These are phyloP conservation scores for Diaporthe humulicola DNA, from an alignment of 2,329 filamentous ascomycete genomes.

Conservation along the genomic window DNA sequence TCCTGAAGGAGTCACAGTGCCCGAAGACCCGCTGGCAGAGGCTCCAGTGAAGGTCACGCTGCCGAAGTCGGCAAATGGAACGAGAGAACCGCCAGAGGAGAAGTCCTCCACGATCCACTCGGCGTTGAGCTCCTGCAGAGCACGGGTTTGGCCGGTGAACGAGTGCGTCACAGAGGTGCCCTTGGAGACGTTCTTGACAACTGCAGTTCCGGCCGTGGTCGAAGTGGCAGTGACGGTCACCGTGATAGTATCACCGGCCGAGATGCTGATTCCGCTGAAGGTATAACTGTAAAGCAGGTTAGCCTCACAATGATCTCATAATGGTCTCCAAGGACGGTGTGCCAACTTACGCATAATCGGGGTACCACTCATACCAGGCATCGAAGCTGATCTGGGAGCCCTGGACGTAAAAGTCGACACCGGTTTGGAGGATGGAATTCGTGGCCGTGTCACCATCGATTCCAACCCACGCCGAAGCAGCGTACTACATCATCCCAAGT, in stretches of 20 bases:
- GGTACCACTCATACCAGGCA: slow-evolving; percentile 74
- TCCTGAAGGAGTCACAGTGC: slow-evolving; percentile 49
- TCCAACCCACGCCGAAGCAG: slow-evolving; percentile 70
- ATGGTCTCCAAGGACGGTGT: background rate
- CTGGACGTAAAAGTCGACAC: slow-evolving; percentile 65
- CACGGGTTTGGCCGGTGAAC: slow-evolving; percentile 57
- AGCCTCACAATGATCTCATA: background rate
- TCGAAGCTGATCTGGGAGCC: slow-evolving; percentile 58
- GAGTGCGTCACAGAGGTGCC: slow-evolving; percentile 65
- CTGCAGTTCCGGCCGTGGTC: slow-evolving; percentile 57
- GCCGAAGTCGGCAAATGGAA: slow-evolving; percentile 62
- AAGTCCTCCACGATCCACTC: slow-evolving; percentile 76
- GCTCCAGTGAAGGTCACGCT: slow-evolving; percentile 58
- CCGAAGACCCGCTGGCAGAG: slow-evolving; percentile 48
- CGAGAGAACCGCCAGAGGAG: slow-evolving; percentile 52
- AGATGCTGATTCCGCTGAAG: slow-evolving; percentile 43
- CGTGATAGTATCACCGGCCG: slow-evolving; percentile 43
- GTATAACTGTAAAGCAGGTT: slow-evolving; percentile 35
- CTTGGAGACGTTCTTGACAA: slow-evolving; percentile 62
- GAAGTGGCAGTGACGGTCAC: slow-evolving; percentile 54
- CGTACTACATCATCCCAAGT: slow-evolving; percentile 48
- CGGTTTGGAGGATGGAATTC: slow-evolving; percentile 67
- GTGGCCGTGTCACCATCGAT: slow-evolving; percentile 71
- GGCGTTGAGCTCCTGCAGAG: slow-evolving; percentile 67
- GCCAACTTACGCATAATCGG: slow-evolving; percentile 58